A percentile compares a stretch with the other conserved stretches of the same genome.
Conservation (phyloP, 495 filamentous ascomycete species). For the Penicillium odoratum region DNA sequence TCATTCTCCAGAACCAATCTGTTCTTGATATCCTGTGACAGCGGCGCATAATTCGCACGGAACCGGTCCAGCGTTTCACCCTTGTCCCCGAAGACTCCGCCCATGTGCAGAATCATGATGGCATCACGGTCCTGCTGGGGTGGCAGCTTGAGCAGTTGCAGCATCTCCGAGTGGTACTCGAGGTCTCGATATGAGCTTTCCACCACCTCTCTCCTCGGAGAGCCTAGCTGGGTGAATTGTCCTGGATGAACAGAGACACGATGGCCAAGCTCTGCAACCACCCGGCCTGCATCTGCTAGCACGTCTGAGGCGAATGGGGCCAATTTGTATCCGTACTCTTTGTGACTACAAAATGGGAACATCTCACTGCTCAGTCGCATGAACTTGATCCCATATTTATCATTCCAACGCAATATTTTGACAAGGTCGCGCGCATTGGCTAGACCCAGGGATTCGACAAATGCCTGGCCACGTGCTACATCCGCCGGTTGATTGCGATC, state of each 20-base stretch:
- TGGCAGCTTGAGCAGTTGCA: slow-evolving; percentile 74
- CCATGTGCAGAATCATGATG: slow-evolving; percentile 94
- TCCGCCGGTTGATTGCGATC: slow-evolving; percentile 68
- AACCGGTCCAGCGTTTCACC: slow-evolving; percentile 78
- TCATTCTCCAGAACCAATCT: slow-evolving; percentile 93
- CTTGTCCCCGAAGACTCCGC: slow-evolving; percentile 89
- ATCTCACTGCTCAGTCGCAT: slow-evolving; percentile 91
- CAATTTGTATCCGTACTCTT: slow-evolving; percentile 83
- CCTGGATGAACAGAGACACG: slow-evolving; percentile 89
- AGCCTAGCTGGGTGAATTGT: slow-evolving; percentile 89
- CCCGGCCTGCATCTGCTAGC: slow-evolving; percentile 72
- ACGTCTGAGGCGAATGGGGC: slow-evolving; percentile 81
- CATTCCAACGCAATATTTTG: slow-evolving; percentile 92
- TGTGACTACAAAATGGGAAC: slow-evolving; percentile 93
- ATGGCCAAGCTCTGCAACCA: slow-evolving; percentile 80
- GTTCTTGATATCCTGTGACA: slow-evolving; percentile 69
- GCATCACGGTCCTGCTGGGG: slow-evolving; percentile 83
- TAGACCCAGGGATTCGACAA: slow-evolving; percentile 74
- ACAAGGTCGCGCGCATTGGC: slow-evolving; percentile 80
- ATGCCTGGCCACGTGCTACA: slow-evolving; percentile 62
- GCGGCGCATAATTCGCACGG: slow-evolving; percentile 67
- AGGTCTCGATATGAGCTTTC: slow-evolving; percentile 76
- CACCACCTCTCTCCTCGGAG: slow-evolving; percentile 72
- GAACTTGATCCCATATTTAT: slow-evolving; percentile 89
- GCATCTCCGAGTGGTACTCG: slow-evolving; percentile 85